phyloP scores from a whole-genome alignment of 2,329 filamentous ascomycete genomes.

The Arthrobotrys megalospora region DNA sequence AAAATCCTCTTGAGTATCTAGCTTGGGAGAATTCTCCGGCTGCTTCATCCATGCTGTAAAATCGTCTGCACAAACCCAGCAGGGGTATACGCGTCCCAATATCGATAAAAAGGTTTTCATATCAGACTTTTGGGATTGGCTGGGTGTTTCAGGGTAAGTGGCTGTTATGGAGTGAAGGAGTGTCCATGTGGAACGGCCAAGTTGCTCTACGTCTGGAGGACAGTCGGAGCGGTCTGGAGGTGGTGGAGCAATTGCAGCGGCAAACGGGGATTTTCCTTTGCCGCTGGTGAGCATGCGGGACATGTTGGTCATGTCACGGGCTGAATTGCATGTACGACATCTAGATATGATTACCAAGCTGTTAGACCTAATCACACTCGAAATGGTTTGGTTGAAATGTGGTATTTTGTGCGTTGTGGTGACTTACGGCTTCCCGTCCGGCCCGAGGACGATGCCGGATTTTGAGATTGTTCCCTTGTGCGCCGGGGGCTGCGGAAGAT shows the following conservation, averaged over 20 bases:
- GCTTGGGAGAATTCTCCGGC: constrained; percentile 72
- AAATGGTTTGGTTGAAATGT: constrained; percentile 51
- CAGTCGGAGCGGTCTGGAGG: constrained; percentile 61
- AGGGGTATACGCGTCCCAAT: constrained; percentile 91
- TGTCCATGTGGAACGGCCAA: constrained; percentile 93
- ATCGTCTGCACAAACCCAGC: constrained; percentile 94
- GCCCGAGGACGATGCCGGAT: constrained; percentile 78
- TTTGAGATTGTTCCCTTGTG: constrained; percentile 69
- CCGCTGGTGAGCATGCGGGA: constrained; percentile 70
- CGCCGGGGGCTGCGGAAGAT: constrained; percentile 40
- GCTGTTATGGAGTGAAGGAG: constrained; percentile 93
- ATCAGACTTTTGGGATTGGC: constrained; percentile 79
- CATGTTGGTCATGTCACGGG: constrained; percentile 75
- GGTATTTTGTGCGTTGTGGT: constrained; percentile 40
- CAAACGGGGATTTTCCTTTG: constrained; percentile 68
- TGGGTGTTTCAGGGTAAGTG: constrained; percentile 81
- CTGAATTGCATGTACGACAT: constrained; percentile 79
- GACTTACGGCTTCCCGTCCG: constrained; percentile 86
- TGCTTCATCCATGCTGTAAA: constrained; percentile 85
- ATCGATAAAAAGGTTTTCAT: constrained; percentile 82
- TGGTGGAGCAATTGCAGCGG: constrained; percentile 1
- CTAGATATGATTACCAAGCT: constrained; percentile 71
- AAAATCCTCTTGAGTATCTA: constrained; percentile 77
- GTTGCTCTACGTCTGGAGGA: constrained; percentile 87
- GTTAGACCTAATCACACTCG: constrained; percentile 3